Evolutionary conservation across 1,284 basidiomycete genomes (phyloP).

Genomic region (Tilletia horrida): DNA sequence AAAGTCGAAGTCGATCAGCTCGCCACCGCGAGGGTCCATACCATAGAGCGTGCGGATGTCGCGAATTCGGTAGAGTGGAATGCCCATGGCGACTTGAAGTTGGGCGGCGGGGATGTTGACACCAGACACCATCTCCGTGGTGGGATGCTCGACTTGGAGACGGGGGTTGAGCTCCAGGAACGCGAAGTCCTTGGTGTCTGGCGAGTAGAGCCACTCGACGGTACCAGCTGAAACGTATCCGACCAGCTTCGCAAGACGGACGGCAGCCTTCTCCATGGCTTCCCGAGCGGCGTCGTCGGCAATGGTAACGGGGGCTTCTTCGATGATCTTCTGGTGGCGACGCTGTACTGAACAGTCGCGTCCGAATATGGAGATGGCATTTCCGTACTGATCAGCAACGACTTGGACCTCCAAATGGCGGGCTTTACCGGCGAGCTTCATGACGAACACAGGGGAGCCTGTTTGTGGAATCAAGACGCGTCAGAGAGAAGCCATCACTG

Average conservation of each 20-base stretch:
- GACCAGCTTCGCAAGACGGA: conserved; percentile 93
- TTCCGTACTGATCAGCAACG: conserved; percentile 97
- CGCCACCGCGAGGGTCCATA: conserved; percentile 43
- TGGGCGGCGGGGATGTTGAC: conserved; percentile 98
- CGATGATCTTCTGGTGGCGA: conserved; percentile 99
- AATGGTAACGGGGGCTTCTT: conserved; percentile 98
- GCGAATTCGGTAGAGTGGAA: conserved; percentile 89
- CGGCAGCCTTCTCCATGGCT: conserved; percentile 97
- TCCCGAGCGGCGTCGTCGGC: conserved; percentile 70
- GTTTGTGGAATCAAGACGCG: not conserved
- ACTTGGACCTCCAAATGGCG: conserved; percentile 98
- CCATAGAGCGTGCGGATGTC: conserved; percentile 97
- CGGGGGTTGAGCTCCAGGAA: conserved; percentile 99
- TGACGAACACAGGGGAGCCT: conserved; percentile 95
- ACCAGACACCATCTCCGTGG: conserved; percentile 98
- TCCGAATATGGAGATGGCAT: conserved; percentile 97
- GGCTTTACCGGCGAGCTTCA: conserved; percentile 97
- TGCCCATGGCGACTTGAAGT: conserved; percentile 96
- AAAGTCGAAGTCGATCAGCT: conserved; percentile 84
- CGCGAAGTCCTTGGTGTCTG: conserved; percentile 86
- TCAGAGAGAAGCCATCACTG: conserved; percentile 15
- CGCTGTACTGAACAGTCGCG: conserved; percentile 99
- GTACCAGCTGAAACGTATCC: conserved; percentile 99
- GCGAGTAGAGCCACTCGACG: conserved; percentile 96
- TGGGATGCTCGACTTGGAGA: conserved; percentile 94